A percentile compares a stretch with the other conserved stretches of the same genome.
Evolutionary conservation across 805 yeast species (phyloP).

Genomic region (Dipodascopsis tothii): DNA sequence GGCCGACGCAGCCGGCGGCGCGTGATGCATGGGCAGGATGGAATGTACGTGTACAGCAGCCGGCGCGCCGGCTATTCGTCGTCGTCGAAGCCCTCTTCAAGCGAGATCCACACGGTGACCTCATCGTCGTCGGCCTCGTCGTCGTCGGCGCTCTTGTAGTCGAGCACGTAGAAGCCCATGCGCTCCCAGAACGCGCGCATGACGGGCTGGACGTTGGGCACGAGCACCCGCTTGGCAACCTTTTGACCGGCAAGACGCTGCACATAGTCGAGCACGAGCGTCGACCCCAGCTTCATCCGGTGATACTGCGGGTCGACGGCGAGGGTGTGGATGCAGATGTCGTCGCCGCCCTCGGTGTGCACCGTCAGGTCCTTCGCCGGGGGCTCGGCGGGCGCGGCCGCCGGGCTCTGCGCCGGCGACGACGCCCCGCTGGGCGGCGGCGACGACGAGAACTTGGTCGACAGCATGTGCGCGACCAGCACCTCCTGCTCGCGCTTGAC

Average conservation of each 20-base stretch:
- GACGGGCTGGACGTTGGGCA: constrained; percentile 59
- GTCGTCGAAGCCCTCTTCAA: constrained; percentile 39
- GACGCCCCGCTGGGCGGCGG: constrained; percentile 54
- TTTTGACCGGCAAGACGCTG: constrained; percentile 84
- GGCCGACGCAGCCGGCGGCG: too few species aligned
- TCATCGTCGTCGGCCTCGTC: constrained; percentile 48
- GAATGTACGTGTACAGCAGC: neutral
- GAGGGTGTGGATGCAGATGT: constrained; percentile 75
- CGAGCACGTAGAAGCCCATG: constrained; percentile 56
- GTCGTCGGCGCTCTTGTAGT: constrained; percentile 77
- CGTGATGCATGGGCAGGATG: neutral
- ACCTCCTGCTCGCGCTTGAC: constrained; percentile 38
- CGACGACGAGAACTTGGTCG: constrained; percentile 63
- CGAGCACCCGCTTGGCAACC: constrained; percentile 65
- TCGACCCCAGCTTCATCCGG: constrained; percentile 73
- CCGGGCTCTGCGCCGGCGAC: constrained; percentile 11
- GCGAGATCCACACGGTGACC: constrained; percentile 35
- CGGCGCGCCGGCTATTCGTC: constrained; percentile 22
- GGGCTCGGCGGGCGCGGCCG: constrained; percentile 13
- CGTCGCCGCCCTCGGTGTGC: constrained; percentile 66
- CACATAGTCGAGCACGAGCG: constrained; percentile 78
- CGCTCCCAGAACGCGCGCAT: constrained; percentile 71
- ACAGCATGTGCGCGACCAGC: constrained; percentile 72
- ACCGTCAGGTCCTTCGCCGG: constrained; percentile 36
- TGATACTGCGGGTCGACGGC: constrained; percentile 69